Percentiles rank a stretch among this genome's conserved stretches.
Conservation (phyloP, 1,284 basidiomycete genomes). For the Leccinum fuscescens region DNA sequence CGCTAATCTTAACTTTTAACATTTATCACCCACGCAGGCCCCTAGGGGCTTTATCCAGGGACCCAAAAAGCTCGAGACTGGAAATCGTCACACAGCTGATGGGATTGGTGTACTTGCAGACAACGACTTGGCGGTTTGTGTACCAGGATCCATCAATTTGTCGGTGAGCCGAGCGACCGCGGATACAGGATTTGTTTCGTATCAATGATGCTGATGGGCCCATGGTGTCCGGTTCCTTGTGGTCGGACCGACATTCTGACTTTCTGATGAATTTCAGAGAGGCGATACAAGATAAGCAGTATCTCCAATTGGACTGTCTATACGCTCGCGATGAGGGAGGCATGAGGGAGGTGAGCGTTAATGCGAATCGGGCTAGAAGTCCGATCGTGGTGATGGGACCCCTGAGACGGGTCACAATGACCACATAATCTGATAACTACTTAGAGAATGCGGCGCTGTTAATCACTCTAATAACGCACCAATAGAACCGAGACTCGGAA, state of each 20-base stretch:
- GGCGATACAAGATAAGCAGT: neutral
- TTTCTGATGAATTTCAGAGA: neutral
- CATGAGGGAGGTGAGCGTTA: neutral
- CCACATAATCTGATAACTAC: neutral
- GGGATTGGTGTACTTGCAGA: neutral
- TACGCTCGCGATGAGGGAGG: neutral
- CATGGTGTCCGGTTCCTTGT: neutral
- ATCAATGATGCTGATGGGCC: neutral
- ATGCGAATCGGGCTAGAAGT: neutral
- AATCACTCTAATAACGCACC: neutral
- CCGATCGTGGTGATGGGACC: neutral
- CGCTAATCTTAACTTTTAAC: constrained; percentile 16
- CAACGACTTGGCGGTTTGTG: neutral
- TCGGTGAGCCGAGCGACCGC: neutral
- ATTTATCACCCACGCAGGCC: constrained; percentile 6
- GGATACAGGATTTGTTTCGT: neutral
- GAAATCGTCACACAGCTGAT: neutral
- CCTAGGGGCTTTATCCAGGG: neutral
- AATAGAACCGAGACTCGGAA: neutral
- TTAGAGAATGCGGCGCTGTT: neutral
- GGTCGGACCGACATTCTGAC: no score
- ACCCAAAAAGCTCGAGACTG: neutral
- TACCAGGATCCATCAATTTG: neutral
- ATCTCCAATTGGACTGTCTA: neutral
- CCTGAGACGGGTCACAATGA: neutral